Evolutionary conservation across 1,284 basidiomycete species (phyloP).

Genomic region (Cryptococcus sp.): DNA sequence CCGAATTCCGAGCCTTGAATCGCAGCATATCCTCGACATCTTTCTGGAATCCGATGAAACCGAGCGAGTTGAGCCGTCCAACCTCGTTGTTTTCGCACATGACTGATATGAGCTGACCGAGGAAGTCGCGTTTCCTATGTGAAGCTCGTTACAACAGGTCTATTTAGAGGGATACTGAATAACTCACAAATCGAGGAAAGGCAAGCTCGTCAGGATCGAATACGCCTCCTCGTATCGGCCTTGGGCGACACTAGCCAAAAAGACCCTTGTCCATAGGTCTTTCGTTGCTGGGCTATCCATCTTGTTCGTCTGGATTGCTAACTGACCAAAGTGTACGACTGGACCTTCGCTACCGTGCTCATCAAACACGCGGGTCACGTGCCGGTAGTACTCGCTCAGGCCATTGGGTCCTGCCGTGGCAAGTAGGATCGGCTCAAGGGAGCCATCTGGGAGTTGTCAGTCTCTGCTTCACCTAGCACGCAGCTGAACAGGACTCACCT

Average conservation of each 20-base stretch:
- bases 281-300: slow-evolving; percentile 58
- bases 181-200: slow-evolving; percentile 74
- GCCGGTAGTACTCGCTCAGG: slow-evolving; percentile 72
- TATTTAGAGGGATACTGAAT: background rate
- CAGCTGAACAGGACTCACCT: slow-evolving; percentile 59
- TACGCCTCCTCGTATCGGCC: slow-evolving; percentile 83
- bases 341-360: slow-evolving; percentile 60
- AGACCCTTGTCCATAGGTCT: slow-evolving; percentile 75
- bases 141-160: slow-evolving; percentile 4
- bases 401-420: slow-evolving; percentile 61
- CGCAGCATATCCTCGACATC: slow-evolving; percentile 87
- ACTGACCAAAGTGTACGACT: slow-evolving; percentile 71
- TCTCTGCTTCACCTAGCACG: background rate
- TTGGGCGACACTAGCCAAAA: slow-evolving; percentile 71
- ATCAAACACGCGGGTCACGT: slow-evolving; percentile 73
- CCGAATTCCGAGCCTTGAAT: slow-evolving; percentile 92
- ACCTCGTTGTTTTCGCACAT: slow-evolving; percentile 92
- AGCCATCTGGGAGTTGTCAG: slow-evolving; percentile 49
- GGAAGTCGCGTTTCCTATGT: slow-evolving; percentile 74
- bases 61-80: slow-evolving; percentile 75
- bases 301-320: slow-evolving; percentile 62
- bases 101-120: slow-evolving; percentile 76
- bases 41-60: slow-evolving; percentile 80
- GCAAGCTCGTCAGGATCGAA: slow-evolving; percentile 68
- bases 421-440: slow-evolving; percentile 64